phyloP scores from a whole-genome alignment of 345 rosid genomes.

The Gossypium stocksii region DNA sequence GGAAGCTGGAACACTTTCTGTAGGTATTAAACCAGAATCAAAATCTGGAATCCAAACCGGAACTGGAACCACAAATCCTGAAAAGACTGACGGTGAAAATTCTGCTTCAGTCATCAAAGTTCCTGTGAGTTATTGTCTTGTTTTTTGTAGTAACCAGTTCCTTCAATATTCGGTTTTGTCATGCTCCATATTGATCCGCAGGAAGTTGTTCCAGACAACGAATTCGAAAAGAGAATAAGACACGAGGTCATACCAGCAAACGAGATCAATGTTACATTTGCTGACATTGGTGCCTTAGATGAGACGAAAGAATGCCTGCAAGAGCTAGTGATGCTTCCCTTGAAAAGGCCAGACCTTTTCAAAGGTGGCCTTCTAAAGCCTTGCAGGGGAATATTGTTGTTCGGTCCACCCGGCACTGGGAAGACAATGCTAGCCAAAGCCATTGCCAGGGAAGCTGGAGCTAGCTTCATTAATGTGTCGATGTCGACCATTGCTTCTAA shows the following conservation, averaged over 20 bases:
- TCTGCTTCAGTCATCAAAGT: conserved; percentile 36
- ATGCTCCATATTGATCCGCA: conserved; percentile 20
- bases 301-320: conserved; percentile 93
- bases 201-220: conserved; percentile 92
- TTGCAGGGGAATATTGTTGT: conserved; percentile 91
- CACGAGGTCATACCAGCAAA: conserved; percentile 94
- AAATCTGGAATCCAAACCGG: conserved; percentile 31
- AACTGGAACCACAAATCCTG: conserved; percentile 28
- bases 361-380: conserved; percentile 96
- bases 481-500: conserved; percentile 97
- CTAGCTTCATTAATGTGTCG: conserved; percentile 96
- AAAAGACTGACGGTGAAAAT: conserved; percentile 36
- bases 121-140: conserved; percentile 31
- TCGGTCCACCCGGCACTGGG: conserved; percentile 99
- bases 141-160: not conserved
- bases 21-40: conserved; percentile 31
- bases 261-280: conserved; percentile 93
- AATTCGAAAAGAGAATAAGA: conserved; percentile 92
- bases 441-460: conserved; percentile 97
- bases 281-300: conserved; percentile 86
- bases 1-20: conserved; percentile 36
- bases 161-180: not conserved
- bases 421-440: conserved; percentile 99
- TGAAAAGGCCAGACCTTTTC: conserved; percentile 91
- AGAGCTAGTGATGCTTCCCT: conserved; percentile 98